phyloP scores from a whole-genome alignment of 169 alveolate species.

The Plasmodium vinckei region DNA sequence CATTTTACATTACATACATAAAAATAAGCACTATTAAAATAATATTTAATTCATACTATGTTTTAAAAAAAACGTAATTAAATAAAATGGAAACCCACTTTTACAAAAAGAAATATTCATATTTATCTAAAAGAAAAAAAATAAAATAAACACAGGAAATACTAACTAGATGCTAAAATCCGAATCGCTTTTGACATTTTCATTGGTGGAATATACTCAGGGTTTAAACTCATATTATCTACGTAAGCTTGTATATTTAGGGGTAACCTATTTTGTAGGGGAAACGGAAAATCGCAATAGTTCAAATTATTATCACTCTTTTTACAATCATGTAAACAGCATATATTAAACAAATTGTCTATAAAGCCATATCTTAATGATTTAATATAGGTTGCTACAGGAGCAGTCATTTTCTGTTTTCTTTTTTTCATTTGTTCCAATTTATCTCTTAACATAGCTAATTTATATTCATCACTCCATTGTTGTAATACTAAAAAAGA shows the following conservation, averaged over 20 bases:
- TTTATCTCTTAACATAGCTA: slow-evolving; percentile 45
- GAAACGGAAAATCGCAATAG: not conserved
- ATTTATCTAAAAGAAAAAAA: not conserved
- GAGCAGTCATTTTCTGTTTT: slow-evolving; percentile 3
- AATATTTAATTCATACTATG: too few relatives aligned
- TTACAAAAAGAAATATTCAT: not conserved
- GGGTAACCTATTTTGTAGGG: not conserved
- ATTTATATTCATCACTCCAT: slow-evolving; percentile 34
- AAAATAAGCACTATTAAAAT: too few relatives aligned
- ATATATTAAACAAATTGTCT: not conserved
- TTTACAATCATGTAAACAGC: not conserved
- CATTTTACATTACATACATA: too few relatives aligned
- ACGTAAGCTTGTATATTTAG: not conserved
- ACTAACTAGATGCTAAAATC: slow-evolving; percentile 2
- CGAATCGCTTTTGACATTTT: slow-evolving; percentile 6
- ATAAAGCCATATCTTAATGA: slow-evolving; percentile 9
- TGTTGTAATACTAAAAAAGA: slow-evolving; percentile 11
- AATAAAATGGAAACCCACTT: too few relatives aligned
- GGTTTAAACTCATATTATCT: not conserved
- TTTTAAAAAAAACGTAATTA: too few relatives aligned
- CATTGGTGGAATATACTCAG: not conserved
- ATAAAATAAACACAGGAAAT: not conserved
- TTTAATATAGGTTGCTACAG: slow-evolving; percentile 4
- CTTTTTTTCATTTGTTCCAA: slow-evolving; percentile 35
- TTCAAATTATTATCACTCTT: not conserved